phyloP scores from a whole-genome alignment of 1,284 basidiomycete genomes.

The Sporisorium exsertum region DNA sequence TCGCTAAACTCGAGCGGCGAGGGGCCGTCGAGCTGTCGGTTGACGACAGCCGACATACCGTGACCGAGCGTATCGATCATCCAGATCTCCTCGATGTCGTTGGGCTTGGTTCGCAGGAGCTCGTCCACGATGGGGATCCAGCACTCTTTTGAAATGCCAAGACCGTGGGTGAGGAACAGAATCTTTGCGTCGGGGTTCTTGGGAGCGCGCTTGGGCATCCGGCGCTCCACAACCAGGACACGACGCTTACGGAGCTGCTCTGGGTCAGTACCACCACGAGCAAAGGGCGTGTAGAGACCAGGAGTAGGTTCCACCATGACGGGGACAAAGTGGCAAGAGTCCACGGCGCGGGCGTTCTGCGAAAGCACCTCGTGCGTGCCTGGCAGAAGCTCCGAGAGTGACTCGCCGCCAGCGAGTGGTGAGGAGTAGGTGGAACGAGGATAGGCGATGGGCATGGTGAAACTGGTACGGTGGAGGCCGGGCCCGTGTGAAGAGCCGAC shows the following conservation, averaged over 20 bases:
- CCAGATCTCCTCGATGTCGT: constrained; percentile 49
- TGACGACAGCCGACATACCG: constrained; percentile 46
- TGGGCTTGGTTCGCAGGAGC: constrained; percentile 33
- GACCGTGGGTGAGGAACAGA: constrained; percentile 43
- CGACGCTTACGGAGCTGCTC: constrained; percentile 43
- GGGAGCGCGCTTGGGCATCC: constrained; percentile 37
- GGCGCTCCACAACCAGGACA: constrained; percentile 41
- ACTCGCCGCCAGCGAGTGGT: constrained; percentile 43
- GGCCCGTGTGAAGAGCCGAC: constrained; percentile 33
- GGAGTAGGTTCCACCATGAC: constrained; percentile 45
- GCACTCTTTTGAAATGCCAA: constrained; percentile 48
- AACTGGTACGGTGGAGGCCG: constrained; percentile 35
- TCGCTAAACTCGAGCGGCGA: constrained; percentile 44
- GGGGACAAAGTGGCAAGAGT: constrained; percentile 45
- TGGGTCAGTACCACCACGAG: constrained; percentile 37
- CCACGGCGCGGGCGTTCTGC: constrained; percentile 42
- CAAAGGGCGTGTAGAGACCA: constrained; percentile 46
- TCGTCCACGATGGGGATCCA: constrained; percentile 43
- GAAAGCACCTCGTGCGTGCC: constrained; percentile 48
- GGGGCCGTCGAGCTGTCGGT: constrained; percentile 43
- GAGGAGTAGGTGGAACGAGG: constrained; percentile 46
- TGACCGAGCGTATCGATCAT: constrained; percentile 50
- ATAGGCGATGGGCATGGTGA: constrained; percentile 45
- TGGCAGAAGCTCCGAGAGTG: constrained; percentile 40
- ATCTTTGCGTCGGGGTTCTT: constrained; percentile 44